phyloP scores from a whole-genome alignment of 2,329 filamentous ascomycete species.

The Aspergillaceae sp. region DNA sequence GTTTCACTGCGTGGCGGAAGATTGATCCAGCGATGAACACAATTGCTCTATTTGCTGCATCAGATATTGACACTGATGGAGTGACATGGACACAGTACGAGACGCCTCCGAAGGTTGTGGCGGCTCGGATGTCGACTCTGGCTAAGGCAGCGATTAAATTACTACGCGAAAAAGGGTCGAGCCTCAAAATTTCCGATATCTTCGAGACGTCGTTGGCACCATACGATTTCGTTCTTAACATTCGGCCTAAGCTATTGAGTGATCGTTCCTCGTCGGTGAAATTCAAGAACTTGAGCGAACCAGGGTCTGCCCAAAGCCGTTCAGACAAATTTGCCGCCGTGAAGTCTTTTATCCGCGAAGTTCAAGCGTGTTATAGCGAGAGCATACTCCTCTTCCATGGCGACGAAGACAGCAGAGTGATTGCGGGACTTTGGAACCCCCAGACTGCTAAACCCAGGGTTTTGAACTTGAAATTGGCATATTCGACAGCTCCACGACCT shows the following conservation, averaged over 20 bases:
- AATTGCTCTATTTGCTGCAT: conserved; percentile 71
- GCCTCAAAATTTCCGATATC: conserved; percentile 50
- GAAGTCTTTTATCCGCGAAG: conserved; percentile 55
- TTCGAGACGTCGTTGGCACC: conserved; percentile 67
- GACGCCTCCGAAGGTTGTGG: conserved; percentile 69
- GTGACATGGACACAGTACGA: conserved; percentile 67
- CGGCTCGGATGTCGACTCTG: conserved; percentile 71
- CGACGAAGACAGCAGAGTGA: conserved; percentile 45
- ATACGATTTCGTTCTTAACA: conserved; percentile 76
- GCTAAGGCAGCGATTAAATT: conserved; percentile 65
- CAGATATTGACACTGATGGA: conserved; percentile 67
- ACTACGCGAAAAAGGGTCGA: conserved; percentile 45
- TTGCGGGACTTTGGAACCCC: conserved; percentile 61
- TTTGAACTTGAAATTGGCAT: conserved; percentile 31
- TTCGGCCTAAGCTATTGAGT: conserved; percentile 48
- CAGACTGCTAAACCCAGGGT: conserved; percentile 20
- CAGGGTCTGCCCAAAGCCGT: conserved; percentile 29
- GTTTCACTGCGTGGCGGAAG: conserved; percentile 75
- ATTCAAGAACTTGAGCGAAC: conserved; percentile 73
- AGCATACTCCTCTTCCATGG: conserved; percentile 75
- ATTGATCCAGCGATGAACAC: conserved; percentile 84
- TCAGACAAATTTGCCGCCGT: conserved; percentile 53
- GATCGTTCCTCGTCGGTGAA: conserved; percentile 29
- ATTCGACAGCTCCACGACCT: conserved; percentile 24
- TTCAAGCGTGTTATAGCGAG: conserved; percentile 58